These are phyloP conservation scores for Neofusicoccum laricinum DNA, from an alignment of 2,329 filamentous ascomycete species.

Conservation along the genomic window DNA sequence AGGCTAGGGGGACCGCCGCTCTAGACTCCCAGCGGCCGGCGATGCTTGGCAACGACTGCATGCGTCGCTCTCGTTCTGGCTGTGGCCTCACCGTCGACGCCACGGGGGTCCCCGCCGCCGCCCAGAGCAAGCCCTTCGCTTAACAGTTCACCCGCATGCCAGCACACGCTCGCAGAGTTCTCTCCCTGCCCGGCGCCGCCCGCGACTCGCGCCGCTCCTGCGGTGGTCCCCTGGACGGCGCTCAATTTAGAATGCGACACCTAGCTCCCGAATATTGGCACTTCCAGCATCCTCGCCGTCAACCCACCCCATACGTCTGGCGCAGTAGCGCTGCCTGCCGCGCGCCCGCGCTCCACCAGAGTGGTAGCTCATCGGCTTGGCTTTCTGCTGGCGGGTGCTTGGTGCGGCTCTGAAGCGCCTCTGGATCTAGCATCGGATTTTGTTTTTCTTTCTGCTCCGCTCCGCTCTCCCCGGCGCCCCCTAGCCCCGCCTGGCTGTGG, in stretches of 20 bases:
- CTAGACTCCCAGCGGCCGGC: slow-evolving; percentile 4
- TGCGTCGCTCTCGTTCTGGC: not conserved
- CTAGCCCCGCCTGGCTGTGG: not conserved
- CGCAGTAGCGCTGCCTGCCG: not conserved
- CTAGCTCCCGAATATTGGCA: not conserved
- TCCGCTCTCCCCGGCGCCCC: not conserved
- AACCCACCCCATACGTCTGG: not conserved
- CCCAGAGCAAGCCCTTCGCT: not conserved
- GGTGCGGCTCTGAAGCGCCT: not conserved
- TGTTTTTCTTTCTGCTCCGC: not conserved
- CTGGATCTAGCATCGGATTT: not conserved
- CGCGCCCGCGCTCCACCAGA: slow-evolving; percentile 7
- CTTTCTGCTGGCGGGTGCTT: slow-evolving; percentile 6
- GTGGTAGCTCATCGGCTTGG: slow-evolving; percentile 13
- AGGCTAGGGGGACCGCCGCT: not conserved
- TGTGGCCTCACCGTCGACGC: not conserved
- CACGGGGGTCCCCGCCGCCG: not conserved
- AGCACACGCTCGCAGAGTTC: not conserved
- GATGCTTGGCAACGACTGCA: slow-evolving; percentile 10
- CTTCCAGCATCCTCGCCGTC: not conserved
- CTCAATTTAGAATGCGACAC: not conserved
- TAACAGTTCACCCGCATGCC: not conserved
- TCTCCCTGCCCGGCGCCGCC: not conserved
- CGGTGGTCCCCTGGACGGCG: not conserved
- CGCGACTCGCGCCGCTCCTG: not conserved